Percentiles rank a stretch among this genome's conserved stretches.
Evolutionary conservation across 805 yeast species (phyloP).

Genomic region (Myxozyma udenii): DNA sequence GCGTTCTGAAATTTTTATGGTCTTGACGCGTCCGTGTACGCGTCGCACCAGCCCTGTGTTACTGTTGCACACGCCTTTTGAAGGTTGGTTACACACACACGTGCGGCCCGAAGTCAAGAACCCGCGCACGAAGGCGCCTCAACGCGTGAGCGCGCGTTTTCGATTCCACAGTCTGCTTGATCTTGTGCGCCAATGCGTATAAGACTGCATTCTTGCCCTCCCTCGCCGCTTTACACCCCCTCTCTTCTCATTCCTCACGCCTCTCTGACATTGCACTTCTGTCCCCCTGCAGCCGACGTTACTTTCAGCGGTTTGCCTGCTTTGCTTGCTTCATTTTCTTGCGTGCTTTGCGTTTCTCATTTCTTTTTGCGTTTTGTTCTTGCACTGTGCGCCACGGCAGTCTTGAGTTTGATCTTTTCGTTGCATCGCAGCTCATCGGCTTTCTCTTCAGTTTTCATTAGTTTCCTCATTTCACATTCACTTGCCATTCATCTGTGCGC

Average conservation of each 20-base stretch:
- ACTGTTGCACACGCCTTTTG: no score
- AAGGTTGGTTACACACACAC: no score
- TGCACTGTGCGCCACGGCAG: not conserved
- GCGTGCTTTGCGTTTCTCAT: not conserved
- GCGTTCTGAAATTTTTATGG: no score
- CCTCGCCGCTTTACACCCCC: no score
- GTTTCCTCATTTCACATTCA: not conserved
- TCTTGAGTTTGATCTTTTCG: not conserved
- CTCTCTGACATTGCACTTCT: not conserved
- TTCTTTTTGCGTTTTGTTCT: not conserved
- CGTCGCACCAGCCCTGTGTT: no score
- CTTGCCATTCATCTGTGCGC: not conserved
- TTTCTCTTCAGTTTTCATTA: not conserved
- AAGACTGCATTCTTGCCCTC: not conserved
- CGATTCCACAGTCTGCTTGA: not conserved
- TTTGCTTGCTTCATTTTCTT: not conserved
- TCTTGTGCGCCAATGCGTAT: slow-evolving; percentile 1
- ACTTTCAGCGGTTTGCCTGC: not conserved
- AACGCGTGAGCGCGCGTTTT: no score
- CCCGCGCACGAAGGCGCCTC: no score
- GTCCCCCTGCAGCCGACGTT: not conserved
- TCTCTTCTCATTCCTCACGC: slow-evolving; percentile 1
- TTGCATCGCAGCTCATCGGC: not conserved
- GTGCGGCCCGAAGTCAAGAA: no score
- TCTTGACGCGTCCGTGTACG: no score